These are phyloP conservation scores for Wickerhamiella sorbophila DNA, from an alignment of 805 yeast genomes.

Conservation along the genomic window DNA sequence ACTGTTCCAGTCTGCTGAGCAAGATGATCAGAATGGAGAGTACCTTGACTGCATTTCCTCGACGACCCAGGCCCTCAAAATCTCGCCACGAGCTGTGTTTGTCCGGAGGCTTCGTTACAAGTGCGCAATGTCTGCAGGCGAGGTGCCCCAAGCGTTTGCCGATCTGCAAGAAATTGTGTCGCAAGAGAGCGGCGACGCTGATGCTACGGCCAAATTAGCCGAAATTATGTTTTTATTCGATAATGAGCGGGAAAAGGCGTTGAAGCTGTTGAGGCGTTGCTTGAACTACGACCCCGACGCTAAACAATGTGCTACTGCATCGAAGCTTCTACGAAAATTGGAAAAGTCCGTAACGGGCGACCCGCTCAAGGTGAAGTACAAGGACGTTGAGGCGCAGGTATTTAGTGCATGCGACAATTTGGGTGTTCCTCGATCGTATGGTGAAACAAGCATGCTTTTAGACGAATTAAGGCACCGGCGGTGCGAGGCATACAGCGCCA, in stretches of 20 bases:
- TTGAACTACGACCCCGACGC: slow-evolving; percentile 66
- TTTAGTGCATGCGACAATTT: slow-evolving; percentile 5
- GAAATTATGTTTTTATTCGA: slow-evolving; percentile 31
- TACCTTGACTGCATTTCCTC: slow-evolving; percentile 17
- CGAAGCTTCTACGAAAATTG: slow-evolving; percentile 18
- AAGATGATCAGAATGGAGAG: slow-evolving; percentile 10
- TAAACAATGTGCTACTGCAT: slow-evolving; percentile 37
- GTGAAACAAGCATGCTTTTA: slow-evolving; percentile 13
- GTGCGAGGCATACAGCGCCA: slow-evolving; percentile 17
- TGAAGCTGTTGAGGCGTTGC: slow-evolving; percentile 47
- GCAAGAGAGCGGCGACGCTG: slow-evolving; percentile 18
- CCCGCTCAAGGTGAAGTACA: slow-evolving; percentile 8
- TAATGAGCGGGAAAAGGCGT: slow-evolving; percentile 37
- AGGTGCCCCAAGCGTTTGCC: slow-evolving; percentile 22
- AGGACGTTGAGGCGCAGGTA: slow-evolving; percentile 6
- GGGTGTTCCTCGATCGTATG: slow-evolving; percentile 9
- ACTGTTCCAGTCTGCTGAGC: slow-evolving; percentile 7
- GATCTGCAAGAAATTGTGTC: slow-evolving; percentile 23
- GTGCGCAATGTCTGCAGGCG: slow-evolving; percentile 23
- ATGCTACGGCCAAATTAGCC: slow-evolving; percentile 23
- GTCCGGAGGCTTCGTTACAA: slow-evolving; percentile 22
- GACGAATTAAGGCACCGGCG: slow-evolving; percentile 12
- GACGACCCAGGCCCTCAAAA: slow-evolving; percentile 19
- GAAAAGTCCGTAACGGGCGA: slow-evolving; percentile 18
- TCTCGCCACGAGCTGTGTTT: slow-evolving; percentile 18